phyloP scores from a whole-genome alignment of 2,329 filamentous ascomycete species.

The Penicillium sp. region DNA sequence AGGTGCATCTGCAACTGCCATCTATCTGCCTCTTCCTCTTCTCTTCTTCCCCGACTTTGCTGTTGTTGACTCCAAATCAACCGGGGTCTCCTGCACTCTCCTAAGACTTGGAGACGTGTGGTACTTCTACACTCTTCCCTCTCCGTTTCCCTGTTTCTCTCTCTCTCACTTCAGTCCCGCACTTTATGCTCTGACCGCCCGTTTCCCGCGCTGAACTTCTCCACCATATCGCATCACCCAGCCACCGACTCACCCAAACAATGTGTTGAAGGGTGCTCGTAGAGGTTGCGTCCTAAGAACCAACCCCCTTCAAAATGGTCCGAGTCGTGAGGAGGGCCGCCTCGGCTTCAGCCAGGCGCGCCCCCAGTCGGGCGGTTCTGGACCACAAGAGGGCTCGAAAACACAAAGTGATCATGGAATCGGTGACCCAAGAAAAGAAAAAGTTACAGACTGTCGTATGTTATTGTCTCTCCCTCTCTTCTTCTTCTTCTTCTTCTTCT shows the following conservation, averaged over 20 bases:
- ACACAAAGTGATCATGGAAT: slow-evolving; percentile 64
- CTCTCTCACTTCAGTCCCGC: neutral
- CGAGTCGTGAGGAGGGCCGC: slow-evolving; percentile 40
- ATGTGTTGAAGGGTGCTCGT: slow-evolving; percentile 22
- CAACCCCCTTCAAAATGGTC: slow-evolving; percentile 36
- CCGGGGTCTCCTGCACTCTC: too few relatives aligned
- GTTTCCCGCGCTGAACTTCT: neutral
- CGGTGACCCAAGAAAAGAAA: slow-evolving; percentile 63
- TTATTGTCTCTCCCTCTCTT: slow-evolving; percentile 23
- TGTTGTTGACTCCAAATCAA: too few relatives aligned
- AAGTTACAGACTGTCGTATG: slow-evolving; percentile 59
- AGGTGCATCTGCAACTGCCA: too few relatives aligned
- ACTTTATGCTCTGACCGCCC: slow-evolving; percentile 19
- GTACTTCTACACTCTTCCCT: neutral
- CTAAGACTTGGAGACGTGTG: too few relatives aligned
- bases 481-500: too few relatives aligned
- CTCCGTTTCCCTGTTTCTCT: neutral
- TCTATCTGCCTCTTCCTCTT: slow-evolving; percentile 17
- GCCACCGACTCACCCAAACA: slow-evolving; percentile 2
- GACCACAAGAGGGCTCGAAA: slow-evolving; percentile 44
- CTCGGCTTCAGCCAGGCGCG: slow-evolving; percentile 39
- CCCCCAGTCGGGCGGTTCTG: slow-evolving; percentile 34
- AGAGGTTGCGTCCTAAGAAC: slow-evolving; percentile 23
- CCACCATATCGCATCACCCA: neutral
- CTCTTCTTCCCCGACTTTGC: neutral